Percentiles rank a stretch among this genome's conserved stretches.
These are phyloP conservation scores for Cytospora piceicola DNA, from an alignment of 2,329 filamentous ascomycete species.

Conservation along the genomic window DNA sequence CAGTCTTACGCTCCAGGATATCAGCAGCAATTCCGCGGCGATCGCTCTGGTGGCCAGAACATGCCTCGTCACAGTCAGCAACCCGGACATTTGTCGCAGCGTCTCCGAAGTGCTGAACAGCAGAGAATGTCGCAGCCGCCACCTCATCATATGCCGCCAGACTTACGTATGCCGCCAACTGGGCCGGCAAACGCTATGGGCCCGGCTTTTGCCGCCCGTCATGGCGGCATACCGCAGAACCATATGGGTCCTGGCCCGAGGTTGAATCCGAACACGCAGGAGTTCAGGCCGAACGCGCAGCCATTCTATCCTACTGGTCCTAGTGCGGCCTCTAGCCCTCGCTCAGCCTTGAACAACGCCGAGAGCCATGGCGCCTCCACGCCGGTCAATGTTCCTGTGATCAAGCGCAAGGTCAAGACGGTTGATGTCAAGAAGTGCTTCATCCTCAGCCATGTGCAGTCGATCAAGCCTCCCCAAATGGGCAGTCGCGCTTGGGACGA, in stretches of 20 bases:
- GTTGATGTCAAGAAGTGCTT: constrained; percentile 72
- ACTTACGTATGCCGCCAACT: constrained; percentile 73
- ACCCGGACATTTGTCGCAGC: constrained; percentile 50
- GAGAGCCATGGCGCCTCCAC: constrained; percentile 40
- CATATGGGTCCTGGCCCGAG: constrained; percentile 55
- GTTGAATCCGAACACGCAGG: constrained; percentile 68
- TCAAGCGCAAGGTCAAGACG: constrained; percentile 72
- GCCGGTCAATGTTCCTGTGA: constrained; percentile 52
- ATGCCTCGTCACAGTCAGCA: constrained; percentile 43
- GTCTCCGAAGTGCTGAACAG: constrained; percentile 50
- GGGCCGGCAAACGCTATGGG: constrained; percentile 67
- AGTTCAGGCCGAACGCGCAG: constrained; percentile 81
- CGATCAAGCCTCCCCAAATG: constrained; percentile 52
- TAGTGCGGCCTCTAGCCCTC: constrained; percentile 75
- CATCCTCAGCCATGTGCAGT: constrained; percentile 59
- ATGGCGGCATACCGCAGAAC: constrained; percentile 52
- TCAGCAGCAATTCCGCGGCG: constrained; percentile 51
- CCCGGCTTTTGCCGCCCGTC: constrained; percentile 56
- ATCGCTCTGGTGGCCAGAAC: constrained; percentile 44
- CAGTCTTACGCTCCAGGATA: constrained; percentile 52
- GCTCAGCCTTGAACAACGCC: constrained; percentile 59
- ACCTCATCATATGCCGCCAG: constrained; percentile 56
- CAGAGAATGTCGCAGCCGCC: constrained; percentile 49
- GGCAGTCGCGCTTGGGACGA: constrained; percentile 65
- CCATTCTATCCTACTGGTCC: constrained; percentile 76